Evolutionary conservation across 176 grass and related monocot genomes (phyloP).

Genomic region (Chrysopogon serrulatus): DNA sequence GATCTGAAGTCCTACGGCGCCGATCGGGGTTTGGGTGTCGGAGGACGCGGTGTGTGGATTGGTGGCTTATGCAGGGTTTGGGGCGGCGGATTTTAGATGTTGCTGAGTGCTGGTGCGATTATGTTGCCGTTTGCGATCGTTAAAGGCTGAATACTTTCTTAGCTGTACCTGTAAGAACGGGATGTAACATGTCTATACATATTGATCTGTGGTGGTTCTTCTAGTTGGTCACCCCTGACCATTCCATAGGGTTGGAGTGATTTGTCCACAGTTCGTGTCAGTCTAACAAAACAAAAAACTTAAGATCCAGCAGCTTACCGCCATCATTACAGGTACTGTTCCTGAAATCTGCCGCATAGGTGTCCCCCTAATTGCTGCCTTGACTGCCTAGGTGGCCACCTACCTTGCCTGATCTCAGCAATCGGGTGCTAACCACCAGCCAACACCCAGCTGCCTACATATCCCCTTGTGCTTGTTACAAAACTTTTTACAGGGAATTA

Average conservation of each 20-base stretch:
- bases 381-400: background rate
- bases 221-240: background rate
- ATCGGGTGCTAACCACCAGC: background rate
- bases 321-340: background rate
- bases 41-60: background rate
- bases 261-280: background rate
- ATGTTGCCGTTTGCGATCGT: background rate
- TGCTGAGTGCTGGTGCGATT: background rate
- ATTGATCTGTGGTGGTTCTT: background rate
- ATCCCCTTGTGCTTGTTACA: background rate
- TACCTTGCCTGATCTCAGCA: background rate
- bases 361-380: background rate
- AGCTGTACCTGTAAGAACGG: background rate
- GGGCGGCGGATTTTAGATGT: background rate
- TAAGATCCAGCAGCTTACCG: background rate
- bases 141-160: background rate
- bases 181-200: background rate
- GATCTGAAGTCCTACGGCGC: background rate
- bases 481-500: background rate
- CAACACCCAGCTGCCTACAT: background rate
- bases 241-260: background rate
- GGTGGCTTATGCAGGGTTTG: slow-evolving; percentile 12
- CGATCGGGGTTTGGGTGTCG: background rate
- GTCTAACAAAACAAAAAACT: background rate
- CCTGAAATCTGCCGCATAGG: too few relatives aligned